Conservation (phyloP, 2,329 filamentous ascomycete species). For the Arthrobotrys sinensis region DNA sequence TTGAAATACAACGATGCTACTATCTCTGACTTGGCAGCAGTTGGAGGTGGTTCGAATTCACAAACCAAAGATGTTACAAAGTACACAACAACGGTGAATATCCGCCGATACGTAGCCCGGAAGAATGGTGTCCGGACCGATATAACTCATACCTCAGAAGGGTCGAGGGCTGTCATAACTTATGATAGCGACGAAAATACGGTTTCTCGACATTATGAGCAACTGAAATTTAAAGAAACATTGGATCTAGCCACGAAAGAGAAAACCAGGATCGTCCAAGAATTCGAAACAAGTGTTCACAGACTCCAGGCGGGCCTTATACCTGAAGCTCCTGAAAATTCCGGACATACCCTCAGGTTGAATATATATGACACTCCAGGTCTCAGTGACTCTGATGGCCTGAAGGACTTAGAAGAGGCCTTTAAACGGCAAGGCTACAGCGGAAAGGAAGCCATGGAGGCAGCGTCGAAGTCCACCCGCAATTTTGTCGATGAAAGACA, state of each 20-base stretch:
- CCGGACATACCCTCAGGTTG: not conserved
- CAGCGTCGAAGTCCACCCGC: slow-evolving; percentile 9
- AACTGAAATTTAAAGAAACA: slow-evolving; percentile 3
- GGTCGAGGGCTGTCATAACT: slow-evolving; percentile 16
- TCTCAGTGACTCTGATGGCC: slow-evolving; percentile 23
- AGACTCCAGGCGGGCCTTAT: slow-evolving; percentile 12
- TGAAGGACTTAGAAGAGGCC: slow-evolving; percentile 12
- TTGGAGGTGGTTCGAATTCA: slow-evolving; percentile 21
- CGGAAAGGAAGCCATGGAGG: not conserved
- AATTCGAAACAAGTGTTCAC: slow-evolving; percentile 20
- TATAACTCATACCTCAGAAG: slow-evolving; percentile 25
- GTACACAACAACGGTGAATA: slow-evolving; percentile 9
- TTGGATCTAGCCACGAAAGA: slow-evolving; percentile 14
- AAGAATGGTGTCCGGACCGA: slow-evolving; percentile 9
- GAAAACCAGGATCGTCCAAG: not conserved
- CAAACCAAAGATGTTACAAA: slow-evolving; percentile 35
- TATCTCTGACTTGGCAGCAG: not conserved
- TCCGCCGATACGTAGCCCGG: slow-evolving; percentile 4
- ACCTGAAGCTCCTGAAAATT: slow-evolving; percentile 4
- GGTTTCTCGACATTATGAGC: not conserved
- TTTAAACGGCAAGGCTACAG: slow-evolving; percentile 17
- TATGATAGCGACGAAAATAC: slow-evolving; percentile 19
- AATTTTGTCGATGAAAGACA: slow-evolving; percentile 33
- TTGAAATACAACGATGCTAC: slow-evolving; percentile 9
- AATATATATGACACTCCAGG: slow-evolving; percentile 39